phyloP scores from a whole-genome alignment of 2,329 filamentous ascomycete genomes.

The Xylariales sp. region DNA sequence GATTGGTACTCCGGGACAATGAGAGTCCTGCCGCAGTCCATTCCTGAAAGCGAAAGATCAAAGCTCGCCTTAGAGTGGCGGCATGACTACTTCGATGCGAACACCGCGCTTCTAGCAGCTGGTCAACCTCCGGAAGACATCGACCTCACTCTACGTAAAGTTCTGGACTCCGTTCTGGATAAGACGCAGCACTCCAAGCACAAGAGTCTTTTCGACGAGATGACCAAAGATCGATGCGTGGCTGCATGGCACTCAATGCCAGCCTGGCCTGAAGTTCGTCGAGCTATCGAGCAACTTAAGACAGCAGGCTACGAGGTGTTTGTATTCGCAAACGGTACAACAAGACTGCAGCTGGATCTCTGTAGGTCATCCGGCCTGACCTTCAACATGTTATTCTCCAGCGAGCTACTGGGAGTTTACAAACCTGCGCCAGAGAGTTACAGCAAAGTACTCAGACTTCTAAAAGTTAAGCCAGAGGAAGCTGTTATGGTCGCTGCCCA shows the following conservation, averaged over 20 bases:
- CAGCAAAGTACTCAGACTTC: conserved; percentile 35
- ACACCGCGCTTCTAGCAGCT: conserved; percentile 28
- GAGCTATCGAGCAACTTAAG: conserved; percentile 33
- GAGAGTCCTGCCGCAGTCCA: conserved; percentile 26
- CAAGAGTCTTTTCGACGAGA: conserved; percentile 16
- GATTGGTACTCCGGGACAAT: conserved; percentile 44
- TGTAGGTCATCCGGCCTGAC: conserved; percentile 37
- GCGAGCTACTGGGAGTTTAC: conserved; percentile 42
- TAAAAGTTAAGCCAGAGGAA: conserved; percentile 39
- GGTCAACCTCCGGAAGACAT: conserved; percentile 41
- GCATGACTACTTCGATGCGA: conserved; percentile 42
- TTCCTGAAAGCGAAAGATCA: conserved; percentile 26
- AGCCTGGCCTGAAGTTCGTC: conserved; percentile 46
- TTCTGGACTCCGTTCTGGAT: conserved; percentile 31
- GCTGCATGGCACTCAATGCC: conserved; percentile 42
- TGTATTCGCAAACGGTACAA: conserved; percentile 52
- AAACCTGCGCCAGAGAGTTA: conserved; percentile 46
- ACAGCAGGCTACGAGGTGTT: conserved; percentile 36
- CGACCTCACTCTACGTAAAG: conserved; percentile 40
- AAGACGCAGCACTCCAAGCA: conserved; percentile 10
- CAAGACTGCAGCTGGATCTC: conserved; percentile 50
- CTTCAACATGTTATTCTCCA: conserved; percentile 50
- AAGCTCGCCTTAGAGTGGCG: conserved; percentile 47
- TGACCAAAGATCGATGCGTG: conserved; percentile 22
- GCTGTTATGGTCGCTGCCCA: conserved; percentile 50